These are phyloP conservation scores for Eimeria brunetti DNA, from an alignment of 169 alveolate species.

Conservation along the genomic window DNA sequence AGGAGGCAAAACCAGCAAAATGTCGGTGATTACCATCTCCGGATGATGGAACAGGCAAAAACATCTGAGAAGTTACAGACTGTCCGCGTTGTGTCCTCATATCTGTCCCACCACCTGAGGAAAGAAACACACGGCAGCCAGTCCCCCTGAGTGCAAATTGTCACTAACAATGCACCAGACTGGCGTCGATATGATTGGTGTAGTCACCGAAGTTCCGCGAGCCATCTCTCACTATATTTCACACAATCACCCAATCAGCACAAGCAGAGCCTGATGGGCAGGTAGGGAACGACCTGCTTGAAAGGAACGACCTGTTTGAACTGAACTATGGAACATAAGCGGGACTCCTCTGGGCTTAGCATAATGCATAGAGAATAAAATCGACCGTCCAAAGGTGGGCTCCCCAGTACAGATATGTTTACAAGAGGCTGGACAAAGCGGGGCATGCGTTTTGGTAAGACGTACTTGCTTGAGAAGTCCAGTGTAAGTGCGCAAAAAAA, in stretches of 20 bases:
- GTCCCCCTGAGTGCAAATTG: background rate
- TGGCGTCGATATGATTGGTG: background rate
- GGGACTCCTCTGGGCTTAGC: background rate
- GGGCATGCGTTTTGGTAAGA: background rate
- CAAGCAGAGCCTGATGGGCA: background rate
- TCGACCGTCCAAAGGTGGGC: background rate
- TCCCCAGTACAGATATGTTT: background rate
- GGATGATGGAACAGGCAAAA: constrained; percentile 46
- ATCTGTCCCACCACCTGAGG: constrained; percentile 8
- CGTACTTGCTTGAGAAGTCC: constrained; percentile 8
- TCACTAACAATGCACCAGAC: background rate
- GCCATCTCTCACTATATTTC: background rate
- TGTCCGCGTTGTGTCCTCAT: constrained; percentile 29
- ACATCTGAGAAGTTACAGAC: constrained; percentile 51
- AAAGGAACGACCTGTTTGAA: background rate
- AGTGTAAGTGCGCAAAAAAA: background rate
- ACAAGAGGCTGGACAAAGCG: background rate
- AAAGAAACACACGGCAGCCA: background rate
- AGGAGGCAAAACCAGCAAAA: background rate
- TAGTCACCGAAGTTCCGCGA: background rate
- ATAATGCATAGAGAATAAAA: background rate
- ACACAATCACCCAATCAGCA: background rate
- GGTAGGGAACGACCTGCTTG: background rate
- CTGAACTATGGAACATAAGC: background rate
- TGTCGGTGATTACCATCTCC: constrained; percentile 21